phyloP scores from a whole-genome alignment of 129 eudicot genomes.

The Flaveria bidentis region DNA sequence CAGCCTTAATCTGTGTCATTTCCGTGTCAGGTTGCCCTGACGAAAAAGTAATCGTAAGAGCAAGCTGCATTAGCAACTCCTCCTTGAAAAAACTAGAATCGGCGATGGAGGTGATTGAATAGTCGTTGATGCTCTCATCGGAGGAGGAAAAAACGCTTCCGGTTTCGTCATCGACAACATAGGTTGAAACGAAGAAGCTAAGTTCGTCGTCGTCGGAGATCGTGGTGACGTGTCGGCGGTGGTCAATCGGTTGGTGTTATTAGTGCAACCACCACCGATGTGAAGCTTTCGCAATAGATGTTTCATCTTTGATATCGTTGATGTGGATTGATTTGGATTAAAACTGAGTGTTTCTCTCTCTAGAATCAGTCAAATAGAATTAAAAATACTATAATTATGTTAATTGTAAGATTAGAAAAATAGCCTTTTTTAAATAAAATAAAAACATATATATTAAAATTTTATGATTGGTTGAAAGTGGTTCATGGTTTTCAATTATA shows the following conservation, averaged over 20 bases:
- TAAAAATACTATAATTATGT: too few relatives aligned
- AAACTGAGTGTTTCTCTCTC: too few relatives aligned
- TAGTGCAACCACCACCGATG: conserved; percentile 49
- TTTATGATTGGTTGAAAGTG: too few relatives aligned
- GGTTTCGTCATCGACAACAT: conserved; percentile 20
- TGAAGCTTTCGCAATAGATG: conserved; percentile 84
- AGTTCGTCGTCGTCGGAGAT: not conserved
- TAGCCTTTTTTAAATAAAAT: too few relatives aligned
- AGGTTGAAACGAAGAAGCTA: conserved; percentile 25
- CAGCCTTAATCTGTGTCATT: conserved; percentile 49
- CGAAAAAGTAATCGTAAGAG: conserved; percentile 88
- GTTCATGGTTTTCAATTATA: too few relatives aligned
- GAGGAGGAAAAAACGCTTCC: conserved; percentile 25
- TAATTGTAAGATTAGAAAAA: too few relatives aligned
- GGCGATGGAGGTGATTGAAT: conserved; percentile 21
- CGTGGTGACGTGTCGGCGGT: too few relatives aligned
- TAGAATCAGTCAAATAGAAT: too few relatives aligned
- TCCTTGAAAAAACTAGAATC: conserved; percentile 67
- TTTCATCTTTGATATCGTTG: conserved; percentile 80
- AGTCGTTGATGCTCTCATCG: conserved; percentile 29
- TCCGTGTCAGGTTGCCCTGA: conserved; percentile 32
- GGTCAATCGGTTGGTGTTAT: too few relatives aligned
- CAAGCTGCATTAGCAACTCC: conserved; percentile 87
- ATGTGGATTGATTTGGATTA: conserved; percentile 8
- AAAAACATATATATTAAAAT: too few relatives aligned